Percentiles rank a stretch among this genome's conserved stretches.
Conservation (phyloP, 352 stramenopile species). For the Globisporangium paddicum region DNA sequence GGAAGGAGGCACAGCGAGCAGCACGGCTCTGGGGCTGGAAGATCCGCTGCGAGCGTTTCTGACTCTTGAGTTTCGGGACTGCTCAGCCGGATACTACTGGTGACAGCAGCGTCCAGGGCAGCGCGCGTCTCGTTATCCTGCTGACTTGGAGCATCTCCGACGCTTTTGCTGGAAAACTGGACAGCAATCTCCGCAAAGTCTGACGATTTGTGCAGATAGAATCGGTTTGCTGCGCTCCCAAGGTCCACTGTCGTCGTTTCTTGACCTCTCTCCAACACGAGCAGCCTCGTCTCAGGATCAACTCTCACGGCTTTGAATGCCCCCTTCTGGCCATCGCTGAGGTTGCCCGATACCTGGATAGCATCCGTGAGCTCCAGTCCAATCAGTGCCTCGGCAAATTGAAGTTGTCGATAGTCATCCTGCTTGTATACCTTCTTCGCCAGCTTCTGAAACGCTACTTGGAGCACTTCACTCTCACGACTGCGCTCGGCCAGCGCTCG, state of each 20-base stretch:
- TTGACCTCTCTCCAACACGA: constrained; percentile 3
- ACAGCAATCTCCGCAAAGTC: constrained; percentile 11
- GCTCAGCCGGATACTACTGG: not conserved
- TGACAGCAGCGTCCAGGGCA: constrained; percentile 9
- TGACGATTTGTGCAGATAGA: constrained; percentile 3
- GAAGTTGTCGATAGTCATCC: not conserved
- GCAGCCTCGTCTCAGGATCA: not conserved
- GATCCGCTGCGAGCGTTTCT: not conserved
- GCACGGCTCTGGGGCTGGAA: not conserved
- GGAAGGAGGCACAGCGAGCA: constrained; percentile 25
- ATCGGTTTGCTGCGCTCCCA: not conserved
- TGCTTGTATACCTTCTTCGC: constrained; percentile 18
- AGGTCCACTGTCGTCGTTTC: not conserved
- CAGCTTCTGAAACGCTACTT: constrained; percentile 30
- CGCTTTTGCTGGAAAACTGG: constrained; percentile 2
- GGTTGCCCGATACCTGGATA: not conserved
- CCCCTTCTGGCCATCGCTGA: not conserved
- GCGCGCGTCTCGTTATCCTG: constrained; percentile 11
- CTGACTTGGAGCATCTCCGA: not conserved
- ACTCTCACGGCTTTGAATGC: not conserved
- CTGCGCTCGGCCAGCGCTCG: constrained; percentile 20
- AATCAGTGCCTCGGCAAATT: constrained; percentile 11
- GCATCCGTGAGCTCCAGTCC: constrained; percentile 7
- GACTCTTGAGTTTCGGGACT: not conserved
- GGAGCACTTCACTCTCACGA: constrained; percentile 20